Percentiles rank a stretch among this genome's conserved stretches.
Evolutionary conservation across 2,329 filamentous ascomycete genomes (phyloP).

Genomic region (Aspergillus spinulosporus): DNA sequence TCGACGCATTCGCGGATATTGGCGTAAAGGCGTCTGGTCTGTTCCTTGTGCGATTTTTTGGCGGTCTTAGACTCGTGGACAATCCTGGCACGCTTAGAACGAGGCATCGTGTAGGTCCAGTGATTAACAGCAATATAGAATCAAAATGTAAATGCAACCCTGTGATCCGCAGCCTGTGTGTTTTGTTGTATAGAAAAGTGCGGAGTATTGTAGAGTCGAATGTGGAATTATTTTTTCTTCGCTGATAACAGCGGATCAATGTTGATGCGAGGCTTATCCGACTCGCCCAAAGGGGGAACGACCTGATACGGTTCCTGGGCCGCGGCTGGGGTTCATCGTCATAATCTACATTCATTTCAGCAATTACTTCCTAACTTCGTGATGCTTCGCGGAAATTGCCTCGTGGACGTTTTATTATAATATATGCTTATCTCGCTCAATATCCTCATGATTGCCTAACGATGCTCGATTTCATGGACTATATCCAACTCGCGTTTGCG

Average conservation of each 20-base stretch:
- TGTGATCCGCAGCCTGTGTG: conserved; percentile 5
- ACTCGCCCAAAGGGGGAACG: conserved; percentile 29
- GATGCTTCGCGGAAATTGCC: neutral
- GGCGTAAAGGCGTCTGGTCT: conserved; percentile 80
- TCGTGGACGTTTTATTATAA: neutral
- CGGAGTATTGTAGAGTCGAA: conserved; percentile 26
- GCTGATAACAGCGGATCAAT: conserved; percentile 42
- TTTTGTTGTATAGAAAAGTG: conserved; percentile 19
- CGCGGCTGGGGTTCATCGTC: conserved; percentile 9
- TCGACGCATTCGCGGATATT: conserved; percentile 83
- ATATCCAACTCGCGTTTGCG: conserved; percentile 89
- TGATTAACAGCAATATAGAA: neutral
- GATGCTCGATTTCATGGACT: conserved; percentile 98
- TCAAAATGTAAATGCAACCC: neutral
- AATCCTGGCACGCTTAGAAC: conserved; percentile 89
- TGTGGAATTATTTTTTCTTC: conserved; percentile 37
- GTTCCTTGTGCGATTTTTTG: conserved; percentile 90
- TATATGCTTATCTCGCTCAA: neutral
- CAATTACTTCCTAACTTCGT: neutral
- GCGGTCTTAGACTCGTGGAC: conserved; percentile 86
- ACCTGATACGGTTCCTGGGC: conserved; percentile 26
- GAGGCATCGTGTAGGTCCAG: conserved; percentile 69
- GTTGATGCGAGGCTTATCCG: conserved; percentile 42
- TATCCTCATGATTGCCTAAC: conserved; percentile 24
- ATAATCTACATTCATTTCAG: conserved; percentile 3